Evolutionary conservation across 352 stramenopile species (phyloP), one percentile per base, ranked within the genome.

Genomic region (Globisporangium nunn): DNA sequence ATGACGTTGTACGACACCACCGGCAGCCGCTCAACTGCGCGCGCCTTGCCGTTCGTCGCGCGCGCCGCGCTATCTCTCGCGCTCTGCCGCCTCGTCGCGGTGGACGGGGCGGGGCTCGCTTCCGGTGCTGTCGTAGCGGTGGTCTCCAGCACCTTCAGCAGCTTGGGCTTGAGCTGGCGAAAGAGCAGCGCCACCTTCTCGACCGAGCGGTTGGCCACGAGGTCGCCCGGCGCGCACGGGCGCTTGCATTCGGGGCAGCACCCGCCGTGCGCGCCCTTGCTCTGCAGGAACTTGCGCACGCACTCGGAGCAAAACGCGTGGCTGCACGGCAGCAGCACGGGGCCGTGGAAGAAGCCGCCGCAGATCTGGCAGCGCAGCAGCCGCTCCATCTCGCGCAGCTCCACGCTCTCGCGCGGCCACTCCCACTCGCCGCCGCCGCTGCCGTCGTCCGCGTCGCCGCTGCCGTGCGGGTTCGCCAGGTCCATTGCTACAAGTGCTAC

Each of bases 281-380:
- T 75, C 64, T 92, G 80, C 57, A 94, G 59, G 59, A 88, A 91
- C 52, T 81, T 80, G 37, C 84, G 80, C 50, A 94, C 77, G 45
- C 84, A 94, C 53, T 89, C 73, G 49, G 81, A 92, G 71, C 84
- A 94, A 61, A 94, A 94, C 41, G 75, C 81, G 60, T 94, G 84
- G 28, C 78, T 86, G 52, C 81, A 92, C 12, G 76, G 76, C 52
- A 94, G 61, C 52, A 92, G 58, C 49, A 94, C 84, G 2, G 84
- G 84, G 0, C 84, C 84, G 58, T 89, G 81, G 67, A 91, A 85
- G 50, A 89, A 92, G 50, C 91, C 81, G 50, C 84, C 84, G 65
- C 84, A 94, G 56, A 94, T 91, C 56, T 85, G 71, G 56, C 84
- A 94, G 12, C 84, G 84, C 58, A 94, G 61, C 50, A 85, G 61